These are phyloP conservation scores for Calonectria pteridis DNA, from an alignment of 2,329 filamentous ascomycete genomes.

Conservation along the genomic window DNA sequence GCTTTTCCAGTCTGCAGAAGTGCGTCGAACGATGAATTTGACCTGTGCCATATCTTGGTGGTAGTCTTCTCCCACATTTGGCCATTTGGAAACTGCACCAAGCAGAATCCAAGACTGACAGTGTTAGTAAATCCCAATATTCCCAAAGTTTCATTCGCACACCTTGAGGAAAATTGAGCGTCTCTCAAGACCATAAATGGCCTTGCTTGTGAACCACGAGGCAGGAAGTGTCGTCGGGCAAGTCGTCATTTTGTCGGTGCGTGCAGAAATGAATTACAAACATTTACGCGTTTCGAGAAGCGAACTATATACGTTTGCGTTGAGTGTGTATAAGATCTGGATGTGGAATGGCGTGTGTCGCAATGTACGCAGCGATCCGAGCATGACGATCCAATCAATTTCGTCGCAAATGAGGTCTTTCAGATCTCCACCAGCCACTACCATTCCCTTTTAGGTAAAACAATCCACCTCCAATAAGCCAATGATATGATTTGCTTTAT, in stretches of 20 bases:
- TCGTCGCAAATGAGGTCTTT: background rate
- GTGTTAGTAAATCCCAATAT: background rate
- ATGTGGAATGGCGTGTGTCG: background rate
- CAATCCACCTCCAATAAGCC: background rate
- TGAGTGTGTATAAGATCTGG: background rate
- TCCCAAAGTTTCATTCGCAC: background rate
- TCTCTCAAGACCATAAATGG: conserved; percentile 27
- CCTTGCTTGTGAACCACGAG: conserved; percentile 36
- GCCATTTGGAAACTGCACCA: conserved; percentile 26
- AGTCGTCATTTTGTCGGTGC: background rate
- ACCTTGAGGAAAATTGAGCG: conserved; percentile 32
- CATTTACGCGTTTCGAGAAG: no score
- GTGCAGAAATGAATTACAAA: background rate
- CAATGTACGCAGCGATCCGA: background rate
- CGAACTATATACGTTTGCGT: background rate
- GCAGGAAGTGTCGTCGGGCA: conserved; percentile 32
- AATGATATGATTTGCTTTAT: background rate
- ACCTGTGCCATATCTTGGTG: conserved; percentile 27
- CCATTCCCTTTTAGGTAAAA: conserved; percentile 7
- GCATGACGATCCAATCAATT: background rate
- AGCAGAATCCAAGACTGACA: conserved; percentile 31
- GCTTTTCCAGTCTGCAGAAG: conserved; percentile 18
- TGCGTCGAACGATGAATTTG: conserved; percentile 23
- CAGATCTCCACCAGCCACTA: background rate
- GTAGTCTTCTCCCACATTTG: conserved; percentile 24